Evolutionary conservation across 805 yeast species (phyloP).

Genomic region (Spathaspora passalidarum): DNA sequence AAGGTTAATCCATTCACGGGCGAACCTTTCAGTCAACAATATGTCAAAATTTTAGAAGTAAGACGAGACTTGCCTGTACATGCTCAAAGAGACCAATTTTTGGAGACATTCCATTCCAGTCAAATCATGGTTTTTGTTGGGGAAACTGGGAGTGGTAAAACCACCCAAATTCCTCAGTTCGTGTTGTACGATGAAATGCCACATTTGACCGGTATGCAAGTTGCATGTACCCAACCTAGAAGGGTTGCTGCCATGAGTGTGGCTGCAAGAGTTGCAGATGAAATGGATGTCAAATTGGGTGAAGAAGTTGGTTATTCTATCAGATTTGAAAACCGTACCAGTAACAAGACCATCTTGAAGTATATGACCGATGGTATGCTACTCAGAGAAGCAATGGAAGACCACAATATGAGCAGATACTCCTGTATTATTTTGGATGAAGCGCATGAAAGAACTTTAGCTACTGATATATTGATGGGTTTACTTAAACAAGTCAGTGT

Average conservation of each 20-base stretch:
- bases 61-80: constrained; percentile 93
- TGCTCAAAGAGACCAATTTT: constrained; percentile 86
- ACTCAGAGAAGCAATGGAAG: constrained; percentile 95
- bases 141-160: constrained; percentile 98
- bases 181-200: constrained; percentile 92
- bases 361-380: constrained; percentile 99
- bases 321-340: constrained; percentile 88
- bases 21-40: constrained; percentile 53
- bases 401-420: constrained; percentile 74
- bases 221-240: constrained; percentile 96
- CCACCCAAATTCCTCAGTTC: constrained; percentile 97
- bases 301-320: constrained; percentile 94
- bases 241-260: constrained; percentile 99
- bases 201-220: constrained; percentile 75
- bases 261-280: constrained; percentile 96
- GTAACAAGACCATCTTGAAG: constrained; percentile 76
- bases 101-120: constrained; percentile 75
- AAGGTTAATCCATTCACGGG: constrained; percentile 80
- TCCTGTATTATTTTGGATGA: constrained; percentile 93
- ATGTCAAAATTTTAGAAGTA: constrained; percentile 70
- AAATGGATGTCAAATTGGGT: constrained; percentile 90
- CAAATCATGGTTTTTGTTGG: constrained; percentile 98
- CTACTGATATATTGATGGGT: constrained; percentile 97
- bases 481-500: constrained; percentile 74
- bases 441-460: constrained; percentile 96